Evolutionary conservation across 2,329 filamentous ascomycete species (phyloP), one percentile per base, ranked within the genome.

Genomic region (Sphaerulina vaccinii): DNA sequence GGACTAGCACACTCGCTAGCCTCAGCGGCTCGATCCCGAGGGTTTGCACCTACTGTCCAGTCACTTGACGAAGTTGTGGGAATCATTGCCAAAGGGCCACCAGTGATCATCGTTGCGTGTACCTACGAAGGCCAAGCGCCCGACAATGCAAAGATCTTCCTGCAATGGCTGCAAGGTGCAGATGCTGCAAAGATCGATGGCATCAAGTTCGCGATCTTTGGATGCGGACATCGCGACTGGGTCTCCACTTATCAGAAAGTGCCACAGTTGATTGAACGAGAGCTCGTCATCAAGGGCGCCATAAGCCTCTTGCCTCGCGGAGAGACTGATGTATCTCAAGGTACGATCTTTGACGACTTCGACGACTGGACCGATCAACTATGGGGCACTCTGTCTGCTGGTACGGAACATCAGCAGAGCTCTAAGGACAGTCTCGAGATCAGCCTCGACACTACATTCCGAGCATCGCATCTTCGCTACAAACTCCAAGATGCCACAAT

Each of bases 71-170:
- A 76, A 0, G 85, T 82, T 0, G 80, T 79, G 13, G 77, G 81
- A 39, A 76, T 78, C 2, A 64, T 90, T 0, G 79, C 84, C 0
- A 81, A 74, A 44, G 75, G 80, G 19, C 75, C 79, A 3, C 85
- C 86, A 0, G 76, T 87, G 0, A 72, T 88, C 15, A 76, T 90
- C 40, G 77, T 91, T 57, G 83, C 83, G 0, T 79, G 86, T 0
- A 85, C 82, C 1, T 91, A 90, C 59, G 87, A 91, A 62, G 87
- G 87, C 0, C 78, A 87, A 48, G 84, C 87, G 0, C 82, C 86
- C 0, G 85, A 88, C 54, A 90, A 91, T 54, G 87, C 86, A 0
- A 76, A 73, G 0, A 77, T 81, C 40, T 90, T 90, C 61, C 77
- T 85, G 16, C 71, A 77, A 15, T 90, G 87, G 87, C 67, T 90